A percentile compares a stretch with the other conserved stretches of the same genome.
Conservation (phyloP, 2,329 filamentous ascomycete genomes). For the Aspergillus viridinutans region DNA sequence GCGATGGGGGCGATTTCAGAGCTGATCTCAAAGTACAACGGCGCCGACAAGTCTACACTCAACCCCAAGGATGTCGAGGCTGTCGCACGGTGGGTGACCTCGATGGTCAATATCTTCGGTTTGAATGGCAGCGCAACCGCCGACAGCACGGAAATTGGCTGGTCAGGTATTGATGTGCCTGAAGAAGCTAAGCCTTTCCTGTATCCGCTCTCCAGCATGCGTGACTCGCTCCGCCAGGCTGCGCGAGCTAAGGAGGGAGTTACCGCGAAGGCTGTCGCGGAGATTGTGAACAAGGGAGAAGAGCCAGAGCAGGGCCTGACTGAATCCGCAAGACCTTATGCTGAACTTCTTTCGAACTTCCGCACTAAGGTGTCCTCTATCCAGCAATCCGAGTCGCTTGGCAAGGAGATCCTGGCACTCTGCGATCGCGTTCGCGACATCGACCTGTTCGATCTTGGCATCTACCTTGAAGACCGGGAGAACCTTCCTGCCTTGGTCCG, state of each 20-base stretch:
- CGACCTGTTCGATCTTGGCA: conserved; percentile 74
- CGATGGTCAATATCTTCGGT: conserved; percentile 79
- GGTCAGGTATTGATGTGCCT: conserved; percentile 62
- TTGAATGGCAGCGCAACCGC: conserved; percentile 48
- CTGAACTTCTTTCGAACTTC: conserved; percentile 44
- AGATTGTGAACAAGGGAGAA: conserved; percentile 33
- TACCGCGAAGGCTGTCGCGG: conserved; percentile 32
- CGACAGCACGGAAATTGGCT: conserved; percentile 50
- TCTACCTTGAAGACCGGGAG: conserved; percentile 82
- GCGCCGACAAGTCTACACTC: conserved; percentile 43
- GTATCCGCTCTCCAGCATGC: conserved; percentile 54
- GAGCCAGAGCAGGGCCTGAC: conserved; percentile 17
- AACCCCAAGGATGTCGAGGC: conserved; percentile 47
- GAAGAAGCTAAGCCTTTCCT: conserved; percentile 56
- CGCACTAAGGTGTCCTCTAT: conserved; percentile 37
- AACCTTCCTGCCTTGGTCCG: conserved; percentile 67
- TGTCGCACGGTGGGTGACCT: conserved; percentile 74
- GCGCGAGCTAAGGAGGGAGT: conserved; percentile 50
- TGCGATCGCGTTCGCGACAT: conserved; percentile 78
- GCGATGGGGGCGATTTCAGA: conserved; percentile 76
- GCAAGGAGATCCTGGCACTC: conserved; percentile 69
- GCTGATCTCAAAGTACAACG: conserved; percentile 74
- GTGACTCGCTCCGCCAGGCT: conserved; percentile 55
- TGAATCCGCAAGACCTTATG: conserved; percentile 42
- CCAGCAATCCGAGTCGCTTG: conserved; percentile 48